Evolutionary conservation across 768 basidiomycete species (phyloP), one percentile per base, ranked within the genome.

Genomic region (Myochromella boudieri): DNA sequence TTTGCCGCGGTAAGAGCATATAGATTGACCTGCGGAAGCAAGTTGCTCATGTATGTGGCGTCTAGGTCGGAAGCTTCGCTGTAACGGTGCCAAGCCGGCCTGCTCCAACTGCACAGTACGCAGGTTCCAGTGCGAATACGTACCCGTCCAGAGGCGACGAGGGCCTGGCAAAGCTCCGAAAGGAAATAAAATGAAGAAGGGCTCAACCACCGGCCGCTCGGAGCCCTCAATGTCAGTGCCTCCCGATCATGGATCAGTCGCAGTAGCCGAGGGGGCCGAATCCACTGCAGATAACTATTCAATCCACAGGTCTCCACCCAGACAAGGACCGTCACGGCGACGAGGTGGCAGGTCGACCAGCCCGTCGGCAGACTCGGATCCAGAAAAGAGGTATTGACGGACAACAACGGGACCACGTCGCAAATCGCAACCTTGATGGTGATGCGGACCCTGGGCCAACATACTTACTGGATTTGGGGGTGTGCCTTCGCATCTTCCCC

Each of bases 111-210:
- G 88, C 64, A 61, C 55, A 15, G 72, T 72, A 25, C 81, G 85
- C 29, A 68, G 68, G 39, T 64, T 71, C 46, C 55, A 62, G 24
- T 87, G 86, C 59, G 64, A 60, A 46, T 87, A 86, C 62, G 76
- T 75, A 39, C 66, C 68, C 17, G 63, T 70, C 20, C 68, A 67
- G 40, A 64, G 77, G 59, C 78, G 87, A 26, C 78, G 88, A 38
- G 88, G 88, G 1, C 86, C 87, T 46, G 87, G 87, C 21, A 88
- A 84, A 67, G 82, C 84, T 33, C 79, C 81, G 24, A 83, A 82
- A 59, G 82, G 84, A 10, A 68, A 70, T 28, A 75, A 72, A 53
- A 56, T 66, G 46, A 78, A 72, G 68, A 77, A 70, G 59, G 53
- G 53, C 21, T 28, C 54, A 21, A 52, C 34, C 31, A 46, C 47